Evolutionary conservation across 768 basidiomycete species (phyloP).

Genomic region (Phanerochaete sordida): DNA sequence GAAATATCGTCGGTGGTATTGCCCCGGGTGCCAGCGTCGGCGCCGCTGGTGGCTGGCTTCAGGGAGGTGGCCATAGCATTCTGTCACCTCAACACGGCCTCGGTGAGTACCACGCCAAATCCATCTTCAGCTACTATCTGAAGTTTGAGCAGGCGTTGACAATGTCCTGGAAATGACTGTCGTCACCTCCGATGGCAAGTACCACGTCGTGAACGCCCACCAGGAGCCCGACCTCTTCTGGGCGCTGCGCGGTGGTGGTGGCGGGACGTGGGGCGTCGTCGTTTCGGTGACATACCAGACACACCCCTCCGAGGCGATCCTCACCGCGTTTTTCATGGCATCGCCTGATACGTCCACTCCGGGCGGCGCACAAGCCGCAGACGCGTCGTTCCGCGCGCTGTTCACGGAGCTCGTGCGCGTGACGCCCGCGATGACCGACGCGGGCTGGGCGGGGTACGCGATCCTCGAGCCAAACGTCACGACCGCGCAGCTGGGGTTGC

Average conservation of each 20-base stretch:
- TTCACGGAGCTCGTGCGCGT: slow-evolving; percentile 32
- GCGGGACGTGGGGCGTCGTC: slow-evolving; percentile 46
- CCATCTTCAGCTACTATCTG: background rate
- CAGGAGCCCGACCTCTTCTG: slow-evolving; percentile 47
- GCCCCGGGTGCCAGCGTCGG: slow-evolving; percentile 39
- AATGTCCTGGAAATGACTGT: slow-evolving; percentile 43
- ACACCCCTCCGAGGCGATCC: slow-evolving; percentile 34
- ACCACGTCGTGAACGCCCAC: slow-evolving; percentile 36
- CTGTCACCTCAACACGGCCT: slow-evolving; percentile 39
- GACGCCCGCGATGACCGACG: slow-evolving; percentile 34
- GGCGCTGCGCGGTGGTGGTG: slow-evolving; percentile 51
- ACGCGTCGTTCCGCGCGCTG: slow-evolving; percentile 26
- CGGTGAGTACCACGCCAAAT: slow-evolving; percentile 21
- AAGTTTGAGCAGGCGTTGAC: slow-evolving; percentile 38
- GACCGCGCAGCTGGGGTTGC: slow-evolving; percentile 9
- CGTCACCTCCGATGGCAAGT: slow-evolving; percentile 39
- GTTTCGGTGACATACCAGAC: slow-evolving; percentile 45
- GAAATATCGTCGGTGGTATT: slow-evolving; percentile 44
- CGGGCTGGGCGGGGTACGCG: slow-evolving; percentile 31
- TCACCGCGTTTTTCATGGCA: slow-evolving; percentile 20
- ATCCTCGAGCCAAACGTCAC: background rate
- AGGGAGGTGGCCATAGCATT: slow-evolving; percentile 45
- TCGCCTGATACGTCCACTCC: slow-evolving; percentile 1
- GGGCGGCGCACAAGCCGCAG: slow-evolving; percentile 23
- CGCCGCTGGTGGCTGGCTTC: slow-evolving; percentile 45